These are phyloP conservation scores for Glycine latifolia DNA, from an alignment of 306 rosid genomes.

Conservation along the genomic window DNA sequence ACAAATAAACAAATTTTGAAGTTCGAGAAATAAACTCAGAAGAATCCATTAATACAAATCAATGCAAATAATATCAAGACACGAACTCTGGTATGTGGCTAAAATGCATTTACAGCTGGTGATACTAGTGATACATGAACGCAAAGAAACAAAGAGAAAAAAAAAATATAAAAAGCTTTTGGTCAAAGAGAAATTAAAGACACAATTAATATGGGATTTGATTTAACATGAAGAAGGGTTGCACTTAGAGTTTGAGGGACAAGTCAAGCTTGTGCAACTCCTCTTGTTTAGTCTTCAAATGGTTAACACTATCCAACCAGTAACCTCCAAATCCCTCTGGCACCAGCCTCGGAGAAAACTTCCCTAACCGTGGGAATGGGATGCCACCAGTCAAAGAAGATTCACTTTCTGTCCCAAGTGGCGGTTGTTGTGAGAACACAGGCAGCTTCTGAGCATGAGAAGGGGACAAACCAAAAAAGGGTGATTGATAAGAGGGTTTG, in stretches of 20 bases:
- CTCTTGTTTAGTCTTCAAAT: constrained; percentile 65
- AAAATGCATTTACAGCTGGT: constrained; percentile 58
- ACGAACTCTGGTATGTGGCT: constrained; percentile 23
- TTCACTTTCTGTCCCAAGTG: constrained; percentile 49
- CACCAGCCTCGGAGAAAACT: constrained; percentile 45
- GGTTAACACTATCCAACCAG: constrained; percentile 55
- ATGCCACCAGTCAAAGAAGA: constrained; percentile 16
- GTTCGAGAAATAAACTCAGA: constrained; percentile 16
- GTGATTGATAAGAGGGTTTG: constrained; percentile 63
- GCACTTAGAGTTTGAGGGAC: constrained; percentile 84
- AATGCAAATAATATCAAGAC: constrained; percentile 33
- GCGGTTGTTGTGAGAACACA: constrained; percentile 60
- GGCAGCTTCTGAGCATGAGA: constrained; percentile 45
- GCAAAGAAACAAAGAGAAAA: constrained; percentile 1
- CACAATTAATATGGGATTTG: not conserved
- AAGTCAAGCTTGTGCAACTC: constrained; percentile 88
- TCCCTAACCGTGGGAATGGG: constrained; percentile 50
- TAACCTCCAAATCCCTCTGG: constrained; percentile 57
- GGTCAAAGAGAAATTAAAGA: constrained; percentile 2
- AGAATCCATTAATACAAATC: constrained; percentile 38
- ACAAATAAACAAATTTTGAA: not conserved
- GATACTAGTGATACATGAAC: constrained; percentile 38
- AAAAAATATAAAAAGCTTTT: constrained; percentile 6
- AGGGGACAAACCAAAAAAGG: not conserved
- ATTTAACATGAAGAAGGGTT: not conserved